Percentiles rank a stretch among this genome's conserved stretches.
These are phyloP conservation scores for Aspergillus niger DNA, from an alignment of 2,329 filamentous ascomycete genomes.

Conservation along the genomic window DNA sequence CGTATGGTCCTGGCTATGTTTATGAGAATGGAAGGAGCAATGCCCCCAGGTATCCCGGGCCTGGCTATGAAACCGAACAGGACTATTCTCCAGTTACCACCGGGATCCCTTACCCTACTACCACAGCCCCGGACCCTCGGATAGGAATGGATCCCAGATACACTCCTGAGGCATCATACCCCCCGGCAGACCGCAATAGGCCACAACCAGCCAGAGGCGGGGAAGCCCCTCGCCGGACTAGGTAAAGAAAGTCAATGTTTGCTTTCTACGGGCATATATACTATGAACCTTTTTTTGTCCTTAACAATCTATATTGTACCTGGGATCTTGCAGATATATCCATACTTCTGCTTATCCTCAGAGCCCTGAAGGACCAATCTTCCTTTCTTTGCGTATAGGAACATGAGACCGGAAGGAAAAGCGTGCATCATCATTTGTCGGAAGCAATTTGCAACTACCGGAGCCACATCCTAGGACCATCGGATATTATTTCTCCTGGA, in stretches of 20 bases:
- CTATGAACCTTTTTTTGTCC: conserved; percentile 13
- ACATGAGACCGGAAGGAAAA: conserved; percentile 19
- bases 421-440: conserved; percentile 20
- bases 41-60: conserved; percentile 45
- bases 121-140: conserved; percentile 44
- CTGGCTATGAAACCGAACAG: conserved; percentile 44
- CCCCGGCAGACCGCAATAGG: conserved; percentile 37
- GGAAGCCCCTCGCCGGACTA: conserved; percentile 41
- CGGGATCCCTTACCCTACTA: conserved; percentile 44
- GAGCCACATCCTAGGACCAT: conserved; percentile 20
- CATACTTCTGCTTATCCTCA: conserved; percentile 14
- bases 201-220: conserved; percentile 43
- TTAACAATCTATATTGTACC: conserved; percentile 11
- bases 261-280: conserved; percentile 15
- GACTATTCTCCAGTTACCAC: conserved; percentile 46
- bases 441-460: conserved; percentile 20
- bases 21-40: conserved; percentile 42
- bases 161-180: conserved; percentile 40
- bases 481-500: conserved; percentile 24
- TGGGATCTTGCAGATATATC: conserved; percentile 9
- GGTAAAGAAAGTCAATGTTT: conserved; percentile 30
- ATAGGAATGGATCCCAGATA: conserved; percentile 49
- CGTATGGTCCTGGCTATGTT: conserved; percentile 40
- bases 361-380: conserved; percentile 17
- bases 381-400: conserved; percentile 19